Base-by-base conservation (phyloP, 768 basidiomycete genomes). In the Trametes elegans region DNA sequence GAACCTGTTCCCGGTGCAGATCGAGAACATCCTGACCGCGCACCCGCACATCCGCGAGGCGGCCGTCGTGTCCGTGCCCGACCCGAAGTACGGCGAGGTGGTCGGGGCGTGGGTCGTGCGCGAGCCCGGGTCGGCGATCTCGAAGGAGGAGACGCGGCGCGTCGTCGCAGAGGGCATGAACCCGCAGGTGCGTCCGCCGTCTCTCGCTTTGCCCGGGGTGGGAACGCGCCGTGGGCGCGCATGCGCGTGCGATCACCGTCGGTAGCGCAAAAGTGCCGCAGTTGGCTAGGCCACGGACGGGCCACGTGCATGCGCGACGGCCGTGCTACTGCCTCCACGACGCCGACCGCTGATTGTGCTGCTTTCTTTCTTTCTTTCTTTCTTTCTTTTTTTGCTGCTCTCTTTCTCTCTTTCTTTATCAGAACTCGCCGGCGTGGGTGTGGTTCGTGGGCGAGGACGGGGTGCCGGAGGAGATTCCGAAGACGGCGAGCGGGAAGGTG, bases 401-500 rank as follows among this genome's bases (percentile, higher is more conserved):
- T 29, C 31, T 42, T 21, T 39, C 2, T 35, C 24, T 19, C 1
- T 45, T 29, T 49, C 31, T 23, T 34, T 14, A 51, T 5, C 62
- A 92, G 89, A 90, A 88, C 67, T 81, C 84, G 1, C 90, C 90
- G 0, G 73, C 76, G 8, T 93, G 89, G 88, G 82, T 93, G 3
- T 93, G 90, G 87, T 91, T 91, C 58, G 59, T 88, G 1, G 85
- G 83, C 13, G 86, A 90, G 62, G 86, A 85, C 40, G 81, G 79
- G 1, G 69, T 68, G 2, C 71, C 75, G 7, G 68, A 65, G 8
- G 85, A 89, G 58, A 66, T 92, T 7, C 90, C 91, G 0, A 91
- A 89, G 74, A 93, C 91, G 9, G 90, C 87, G 13, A 93, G 90
- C 59, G 90, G 90, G 35, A 93, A 93, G 68, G 83, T 93, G 38